A percentile compares a stretch with the other conserved stretches of the same genome.
Conservation (phyloP, 345 rosid species). For the Microcos paniculata region DNA sequence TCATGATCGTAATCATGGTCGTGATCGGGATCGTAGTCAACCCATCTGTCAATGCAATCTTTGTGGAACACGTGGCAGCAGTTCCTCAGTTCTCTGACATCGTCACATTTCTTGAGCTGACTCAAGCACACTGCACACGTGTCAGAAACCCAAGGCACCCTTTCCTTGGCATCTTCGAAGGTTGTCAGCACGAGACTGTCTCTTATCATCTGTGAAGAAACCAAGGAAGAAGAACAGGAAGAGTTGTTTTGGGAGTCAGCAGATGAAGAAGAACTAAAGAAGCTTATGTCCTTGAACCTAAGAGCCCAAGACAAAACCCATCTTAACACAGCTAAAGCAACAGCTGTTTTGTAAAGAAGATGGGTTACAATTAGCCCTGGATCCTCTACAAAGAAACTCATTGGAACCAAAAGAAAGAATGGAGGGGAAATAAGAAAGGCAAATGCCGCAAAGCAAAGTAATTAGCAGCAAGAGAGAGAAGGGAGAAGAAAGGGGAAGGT, state of each 20-base stretch:
- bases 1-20: constrained; percentile 51
- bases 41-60: constrained; percentile 90
- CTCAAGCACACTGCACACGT: constrained; percentile 85
- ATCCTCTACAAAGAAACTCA: constrained; percentile 72
- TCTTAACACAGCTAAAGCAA: constrained; percentile 60
- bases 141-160: constrained; percentile 37
- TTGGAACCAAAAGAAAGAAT: background rate
- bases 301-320: constrained; percentile 69
- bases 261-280: background rate
- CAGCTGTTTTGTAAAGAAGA: constrained; percentile 72
- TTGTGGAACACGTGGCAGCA: constrained; percentile 89
- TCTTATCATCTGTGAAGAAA: constrained; percentile 54
- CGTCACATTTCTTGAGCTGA: constrained; percentile 50
- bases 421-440: background rate
- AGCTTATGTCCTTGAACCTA: constrained; percentile 42
- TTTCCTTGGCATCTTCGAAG: constrained; percentile 51
- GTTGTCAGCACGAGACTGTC: constrained; percentile 54
- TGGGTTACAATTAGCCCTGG: constrained; percentile 54
- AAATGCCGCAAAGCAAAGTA: background rate
- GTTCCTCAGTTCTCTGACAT: constrained; percentile 76
- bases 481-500: constrained; percentile 26
- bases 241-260: constrained; percentile 11
- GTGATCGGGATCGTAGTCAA: constrained; percentile 55
- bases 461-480: background rate
- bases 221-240: constrained; percentile 11